Evolutionary conservation across 805 yeast genomes (phyloP).

Genomic region (Dipodascopsis tothii): DNA sequence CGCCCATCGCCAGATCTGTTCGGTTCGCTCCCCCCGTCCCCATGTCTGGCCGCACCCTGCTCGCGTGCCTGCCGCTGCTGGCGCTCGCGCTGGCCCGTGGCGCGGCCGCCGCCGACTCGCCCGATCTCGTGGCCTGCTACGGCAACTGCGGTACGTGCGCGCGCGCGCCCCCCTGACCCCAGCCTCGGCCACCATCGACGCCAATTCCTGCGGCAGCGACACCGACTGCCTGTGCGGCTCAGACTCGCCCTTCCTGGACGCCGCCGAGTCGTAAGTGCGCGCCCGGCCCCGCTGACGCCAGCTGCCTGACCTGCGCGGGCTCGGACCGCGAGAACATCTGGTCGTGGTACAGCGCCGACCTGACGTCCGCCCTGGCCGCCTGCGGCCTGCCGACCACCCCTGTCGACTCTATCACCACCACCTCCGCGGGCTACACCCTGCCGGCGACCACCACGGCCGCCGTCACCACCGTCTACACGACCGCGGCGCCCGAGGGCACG

Average conservation of each 20-base stretch:
- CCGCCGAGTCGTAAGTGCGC: neutral
- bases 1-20: too few relatives aligned
- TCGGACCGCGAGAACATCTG: conserved; percentile 6
- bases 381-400: conserved; percentile 5
- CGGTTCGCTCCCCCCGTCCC: too few relatives aligned
- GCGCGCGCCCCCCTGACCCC: neutral
- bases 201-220: neutral
- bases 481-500: neutral
- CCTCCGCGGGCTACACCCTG: too few relatives aligned
- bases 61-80: neutral
- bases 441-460: too few relatives aligned
- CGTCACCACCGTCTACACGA: neutral
- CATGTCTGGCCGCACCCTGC: too few relatives aligned
- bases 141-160: neutral
- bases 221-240: neutral
- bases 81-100: neutral
- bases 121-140: neutral
- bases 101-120: neutral
- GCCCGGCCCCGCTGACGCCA: neutral
- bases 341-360: conserved; percentile 1
- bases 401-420: neutral
- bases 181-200: neutral
- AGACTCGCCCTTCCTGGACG: neutral
- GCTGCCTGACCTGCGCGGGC: conserved; percentile 8
- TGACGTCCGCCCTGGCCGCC: conserved; percentile 1